Percentiles rank a stretch among this genome's conserved stretches.
Conservation (phyloP, 2,329 filamentous ascomycete genomes). For the Hirsutella minnesotensis region DNA sequence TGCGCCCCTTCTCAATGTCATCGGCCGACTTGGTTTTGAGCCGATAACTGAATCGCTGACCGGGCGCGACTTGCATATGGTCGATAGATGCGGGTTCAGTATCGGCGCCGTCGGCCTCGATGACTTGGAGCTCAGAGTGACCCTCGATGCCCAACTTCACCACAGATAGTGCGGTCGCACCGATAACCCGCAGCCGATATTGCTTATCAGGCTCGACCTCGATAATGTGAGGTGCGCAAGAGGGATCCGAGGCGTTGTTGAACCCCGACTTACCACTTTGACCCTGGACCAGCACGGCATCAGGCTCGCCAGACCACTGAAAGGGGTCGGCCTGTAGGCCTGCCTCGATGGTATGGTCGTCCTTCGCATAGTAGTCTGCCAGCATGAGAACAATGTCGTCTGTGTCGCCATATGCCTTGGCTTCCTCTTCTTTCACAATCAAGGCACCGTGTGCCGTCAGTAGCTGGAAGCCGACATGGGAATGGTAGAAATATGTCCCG, state of each 20-base stretch:
- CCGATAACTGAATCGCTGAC: slow-evolving; percentile 49
- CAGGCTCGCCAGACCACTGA: slow-evolving; percentile 46
- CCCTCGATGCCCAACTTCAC: slow-evolving; percentile 41
- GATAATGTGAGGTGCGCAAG: slow-evolving; percentile 32
- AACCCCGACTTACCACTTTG: slow-evolving; percentile 1
- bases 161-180: slow-evolving; percentile 42
- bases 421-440: slow-evolving; percentile 44
- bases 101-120: slow-evolving; percentile 47
- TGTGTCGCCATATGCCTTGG: slow-evolving; percentile 37
- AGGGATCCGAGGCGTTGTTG: neutral
- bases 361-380: slow-evolving; percentile 43
- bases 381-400: slow-evolving; percentile 44
- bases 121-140: slow-evolving; percentile 42
- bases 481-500: slow-evolving; percentile 58
- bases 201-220: slow-evolving; percentile 46
- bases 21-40: slow-evolving; percentile 37
- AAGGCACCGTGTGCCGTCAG: slow-evolving; percentile 43
- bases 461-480: slow-evolving; percentile 51
- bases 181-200: slow-evolving; percentile 50
- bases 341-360: slow-evolving; percentile 36
- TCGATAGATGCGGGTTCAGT: slow-evolving; percentile 33
- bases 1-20: slow-evolving; percentile 22
- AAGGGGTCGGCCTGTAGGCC: slow-evolving; percentile 38
- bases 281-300: slow-evolving; percentile 13
- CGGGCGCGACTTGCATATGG: slow-evolving; percentile 42